These are phyloP conservation scores for Phytomonas sp. DNA, from an alignment of 208 protist species.

Conservation along the genomic window DNA sequence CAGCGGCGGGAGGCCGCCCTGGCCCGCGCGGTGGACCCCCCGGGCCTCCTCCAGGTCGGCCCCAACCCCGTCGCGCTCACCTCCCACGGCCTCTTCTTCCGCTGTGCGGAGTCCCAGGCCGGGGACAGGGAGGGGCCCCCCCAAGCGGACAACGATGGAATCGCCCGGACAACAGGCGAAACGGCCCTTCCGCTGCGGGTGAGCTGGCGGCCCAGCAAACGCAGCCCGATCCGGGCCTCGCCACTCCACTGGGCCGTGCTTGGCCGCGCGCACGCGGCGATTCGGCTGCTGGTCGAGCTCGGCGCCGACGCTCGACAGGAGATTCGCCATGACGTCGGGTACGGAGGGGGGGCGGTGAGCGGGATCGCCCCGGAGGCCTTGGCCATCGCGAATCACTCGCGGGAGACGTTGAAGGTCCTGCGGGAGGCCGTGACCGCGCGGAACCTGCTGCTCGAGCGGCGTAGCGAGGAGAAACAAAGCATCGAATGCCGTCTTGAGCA, in stretches of 20 bases:
- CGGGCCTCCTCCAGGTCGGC: constrained; percentile 25
- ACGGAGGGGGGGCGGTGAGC: background rate
- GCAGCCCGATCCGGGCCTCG: constrained; percentile 34
- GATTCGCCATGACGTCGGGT: constrained; percentile 12
- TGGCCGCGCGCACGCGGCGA: constrained; percentile 36
- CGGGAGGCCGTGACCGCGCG: constrained; percentile 19
- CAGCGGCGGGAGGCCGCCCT: constrained; percentile 22
- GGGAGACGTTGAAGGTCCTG: constrained; percentile 30
- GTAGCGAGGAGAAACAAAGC: constrained; percentile 12
- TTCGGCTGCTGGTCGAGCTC: constrained; percentile 49
- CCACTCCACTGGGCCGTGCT: constrained; percentile 81
- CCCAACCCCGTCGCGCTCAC: constrained; percentile 20
- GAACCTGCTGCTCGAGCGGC: background rate
- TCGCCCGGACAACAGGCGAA: background rate
- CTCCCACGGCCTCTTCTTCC: constrained; percentile 35
- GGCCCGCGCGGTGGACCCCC: constrained; percentile 16
- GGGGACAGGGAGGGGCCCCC: background rate
- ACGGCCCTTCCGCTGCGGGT: constrained; percentile 11
- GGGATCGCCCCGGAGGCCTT: constrained; percentile 29
- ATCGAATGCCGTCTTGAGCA: constrained; percentile 34
- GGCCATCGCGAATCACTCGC: constrained; percentile 39
- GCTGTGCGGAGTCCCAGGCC: constrained; percentile 3
- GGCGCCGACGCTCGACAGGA: constrained; percentile 28
- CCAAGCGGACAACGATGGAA: background rate
- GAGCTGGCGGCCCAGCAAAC: constrained; percentile 52